Evolutionary conservation across 805 yeast genomes (phyloP).

Genomic region (Candida namnaoensis): DNA sequence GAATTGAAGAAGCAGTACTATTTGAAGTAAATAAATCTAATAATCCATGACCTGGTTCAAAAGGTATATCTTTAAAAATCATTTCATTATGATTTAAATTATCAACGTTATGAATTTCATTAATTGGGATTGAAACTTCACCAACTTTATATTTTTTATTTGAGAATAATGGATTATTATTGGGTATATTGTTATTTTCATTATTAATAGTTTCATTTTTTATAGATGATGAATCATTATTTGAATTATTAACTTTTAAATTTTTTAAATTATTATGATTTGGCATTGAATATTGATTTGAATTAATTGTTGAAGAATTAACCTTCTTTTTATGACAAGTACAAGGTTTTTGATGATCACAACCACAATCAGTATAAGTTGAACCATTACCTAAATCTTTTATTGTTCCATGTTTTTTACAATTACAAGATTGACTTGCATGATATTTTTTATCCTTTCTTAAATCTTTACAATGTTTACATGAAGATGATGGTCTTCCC

Average conservation of each 20-base stretch:
- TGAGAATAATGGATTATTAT: neutral
- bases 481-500: constrained; percentile 92
- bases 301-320: neutral
- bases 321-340: constrained; percentile 17
- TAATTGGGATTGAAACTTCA: constrained; percentile 27
- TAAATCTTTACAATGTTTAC: constrained; percentile 75
- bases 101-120: constrained; percentile 24
- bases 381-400: constrained; percentile 13
- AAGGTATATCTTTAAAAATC: constrained; percentile 23
- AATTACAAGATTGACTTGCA: constrained; percentile 50
- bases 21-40: constrained; percentile 28
- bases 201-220: too few relatives aligned
- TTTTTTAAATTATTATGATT: too few relatives aligned
- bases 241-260: neutral
- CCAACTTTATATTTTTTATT: constrained; percentile 20
- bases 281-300: too few relatives aligned
- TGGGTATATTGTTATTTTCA: too few relatives aligned
- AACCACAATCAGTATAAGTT: constrained; percentile 19
- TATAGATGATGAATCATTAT: neutral
- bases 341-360: constrained; percentile 18
- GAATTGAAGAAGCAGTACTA: constrained; percentile 1
- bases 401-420: constrained; percentile 31
- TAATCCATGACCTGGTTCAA: constrained; percentile 28
- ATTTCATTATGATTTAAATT: constrained; percentile 11
- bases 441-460: constrained; percentile 62